Conservation (phyloP, 805 yeast species). For the Starmerella vaccinii region DNA sequence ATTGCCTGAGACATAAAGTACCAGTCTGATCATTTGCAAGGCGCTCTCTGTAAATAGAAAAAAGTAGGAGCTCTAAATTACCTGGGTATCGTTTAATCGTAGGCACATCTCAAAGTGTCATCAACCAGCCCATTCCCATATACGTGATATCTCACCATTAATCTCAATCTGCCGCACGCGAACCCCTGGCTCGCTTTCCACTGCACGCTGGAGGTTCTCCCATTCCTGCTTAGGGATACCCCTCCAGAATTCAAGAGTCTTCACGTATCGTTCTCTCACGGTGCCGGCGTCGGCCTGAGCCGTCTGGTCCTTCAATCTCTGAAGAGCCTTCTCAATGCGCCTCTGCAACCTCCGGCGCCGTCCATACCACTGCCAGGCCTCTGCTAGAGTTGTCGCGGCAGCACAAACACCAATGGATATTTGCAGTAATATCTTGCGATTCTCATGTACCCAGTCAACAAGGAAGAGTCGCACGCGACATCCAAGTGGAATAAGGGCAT, state of each 20-base stretch:
- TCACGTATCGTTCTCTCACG: slow-evolving; percentile 18
- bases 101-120: background rate
- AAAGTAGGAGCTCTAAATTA: too few relatives aligned
- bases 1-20: too few relatives aligned
- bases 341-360: slow-evolving; percentile 8
- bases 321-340: background rate
- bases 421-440: slow-evolving; percentile 8
- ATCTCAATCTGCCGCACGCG: slow-evolving; percentile 54
- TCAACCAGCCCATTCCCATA: slow-evolving; percentile 73
- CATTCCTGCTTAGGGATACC: slow-evolving; percentile 36
- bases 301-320: background rate
- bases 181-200: slow-evolving; percentile 61
- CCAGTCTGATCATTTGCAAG: too few relatives aligned
- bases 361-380: background rate
- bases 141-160: slow-evolving; percentile 78
- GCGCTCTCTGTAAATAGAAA: too few relatives aligned
- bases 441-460: slow-evolving; percentile 16
- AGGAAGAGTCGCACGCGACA: slow-evolving; percentile 19
- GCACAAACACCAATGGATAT: background rate
- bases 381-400: background rate
- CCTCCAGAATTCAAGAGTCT: slow-evolving; percentile 15
- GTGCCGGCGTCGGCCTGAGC: slow-evolving; percentile 18
- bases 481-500: slow-evolving; percentile 14
- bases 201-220: slow-evolving; percentile 43
- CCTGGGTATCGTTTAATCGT: background rate